Conservation (phyloP, 2,329 filamentous ascomycete species). For the Colletotrichum plurivorum region DNA sequence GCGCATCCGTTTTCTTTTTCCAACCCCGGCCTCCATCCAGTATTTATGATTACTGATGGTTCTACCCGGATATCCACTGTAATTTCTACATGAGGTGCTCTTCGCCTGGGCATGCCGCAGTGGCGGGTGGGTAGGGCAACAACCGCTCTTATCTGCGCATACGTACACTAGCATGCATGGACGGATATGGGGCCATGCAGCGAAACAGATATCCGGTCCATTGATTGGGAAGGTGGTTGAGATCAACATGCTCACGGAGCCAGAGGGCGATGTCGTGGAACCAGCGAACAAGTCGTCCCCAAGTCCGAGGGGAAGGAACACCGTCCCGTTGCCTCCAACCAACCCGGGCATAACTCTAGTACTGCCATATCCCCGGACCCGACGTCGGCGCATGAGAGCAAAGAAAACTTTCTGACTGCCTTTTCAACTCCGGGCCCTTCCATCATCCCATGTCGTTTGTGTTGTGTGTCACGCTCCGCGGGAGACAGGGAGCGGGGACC, state of each 20-base stretch:
- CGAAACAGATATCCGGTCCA: background rate
- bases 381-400: too few relatives aligned
- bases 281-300: background rate
- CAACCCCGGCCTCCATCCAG: background rate
- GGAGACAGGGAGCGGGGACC: background rate
- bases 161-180: background rate
- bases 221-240: background rate
- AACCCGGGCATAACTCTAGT: too few relatives aligned
- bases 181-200: background rate
- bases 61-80: too few relatives aligned
- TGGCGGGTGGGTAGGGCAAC: background rate
- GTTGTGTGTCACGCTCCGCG: too few relatives aligned
- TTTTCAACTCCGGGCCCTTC: too few relatives aligned
- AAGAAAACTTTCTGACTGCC: too few relatives aligned
- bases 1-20: background rate
- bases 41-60: slow-evolving; percentile 14
- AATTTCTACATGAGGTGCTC: too few relatives aligned
- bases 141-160: slow-evolving; percentile 1
- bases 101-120: background rate
- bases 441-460: too few relatives aligned
- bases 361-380: too few relatives aligned
- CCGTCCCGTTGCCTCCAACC: background rate
- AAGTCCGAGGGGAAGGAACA: background rate
- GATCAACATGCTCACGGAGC: background rate
- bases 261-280: background rate